phyloP scores from a whole-genome alignment of 192 early-diverging fungal species.

The Linnemannia elongata region DNA sequence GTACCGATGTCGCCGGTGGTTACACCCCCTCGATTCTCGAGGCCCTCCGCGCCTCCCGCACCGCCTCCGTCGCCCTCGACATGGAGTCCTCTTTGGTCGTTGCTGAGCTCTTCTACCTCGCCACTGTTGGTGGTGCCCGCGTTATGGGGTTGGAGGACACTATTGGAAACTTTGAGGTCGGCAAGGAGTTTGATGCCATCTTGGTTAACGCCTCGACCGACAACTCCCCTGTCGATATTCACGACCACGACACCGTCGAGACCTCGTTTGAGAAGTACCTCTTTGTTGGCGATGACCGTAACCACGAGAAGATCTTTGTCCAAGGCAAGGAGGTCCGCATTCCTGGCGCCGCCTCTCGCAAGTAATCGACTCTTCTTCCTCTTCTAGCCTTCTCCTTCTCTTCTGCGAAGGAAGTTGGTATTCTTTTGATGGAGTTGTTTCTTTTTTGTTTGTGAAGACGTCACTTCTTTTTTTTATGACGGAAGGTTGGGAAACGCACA shows the following conservation, averaged over 20 bases:
- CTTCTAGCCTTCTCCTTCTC: not conserved
- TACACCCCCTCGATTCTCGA: slow-evolving; percentile 88
- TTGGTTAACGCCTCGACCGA: slow-evolving; percentile 68
- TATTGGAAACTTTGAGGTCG: slow-evolving; percentile 87
- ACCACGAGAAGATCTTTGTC: slow-evolving; percentile 87
- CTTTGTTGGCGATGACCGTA: slow-evolving; percentile 91
- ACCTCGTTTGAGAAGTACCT: slow-evolving; percentile 90
- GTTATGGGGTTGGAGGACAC: slow-evolving; percentile 78
- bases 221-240: slow-evolving; percentile 72
- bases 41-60: slow-evolving; percentile 86
- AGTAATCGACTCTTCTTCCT: slow-evolving; percentile 17
- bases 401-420: not conserved
- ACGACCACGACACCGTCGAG: slow-evolving; percentile 67
- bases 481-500: slow-evolving; percentile 56
- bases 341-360: slow-evolving; percentile 37
- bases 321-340: slow-evolving; percentile 69
- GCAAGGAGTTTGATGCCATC: slow-evolving; percentile 96
- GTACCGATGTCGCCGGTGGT: slow-evolving; percentile 95
- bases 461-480: slow-evolving; percentile 9
- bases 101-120: slow-evolving; percentile 85
- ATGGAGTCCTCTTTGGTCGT: slow-evolving; percentile 71
- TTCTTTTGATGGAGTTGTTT: too few species aligned
- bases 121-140: slow-evolving; percentile 92
- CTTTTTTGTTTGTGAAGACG: not conserved
- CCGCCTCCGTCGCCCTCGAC: slow-evolving; percentile 77